Conservation (phyloP, 345 rosid genomes). For the Populus tremula region DNA sequence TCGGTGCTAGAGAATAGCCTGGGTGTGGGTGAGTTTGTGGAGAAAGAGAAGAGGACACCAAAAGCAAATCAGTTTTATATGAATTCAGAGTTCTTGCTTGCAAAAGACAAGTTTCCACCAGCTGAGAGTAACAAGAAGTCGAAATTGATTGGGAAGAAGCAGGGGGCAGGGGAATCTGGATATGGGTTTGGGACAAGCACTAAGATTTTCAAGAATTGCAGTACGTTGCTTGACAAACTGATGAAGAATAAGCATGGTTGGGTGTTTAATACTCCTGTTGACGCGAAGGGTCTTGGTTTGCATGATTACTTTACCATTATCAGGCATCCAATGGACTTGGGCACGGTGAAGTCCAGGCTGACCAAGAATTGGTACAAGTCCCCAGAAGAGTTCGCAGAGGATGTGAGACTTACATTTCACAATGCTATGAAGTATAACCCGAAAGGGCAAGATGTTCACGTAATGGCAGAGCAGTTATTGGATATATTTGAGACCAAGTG, state of each 20-base stretch:
- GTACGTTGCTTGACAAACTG: constrained; percentile 74
- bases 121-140: constrained; percentile 94
- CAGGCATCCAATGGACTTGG: constrained; percentile 95
- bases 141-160: constrained; percentile 71
- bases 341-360: constrained; percentile 71
- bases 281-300: constrained; percentile 70
- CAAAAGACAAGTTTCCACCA: constrained; percentile 94
- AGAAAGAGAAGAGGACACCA: constrained; percentile 96
- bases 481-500: constrained; percentile 85
- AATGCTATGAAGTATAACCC: constrained; percentile 98
- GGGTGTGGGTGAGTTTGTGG: constrained; percentile 59
- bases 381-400: constrained; percentile 89
- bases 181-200: constrained; percentile 53
- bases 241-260: constrained; percentile 97
- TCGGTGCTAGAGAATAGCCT: constrained; percentile 70
- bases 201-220: constrained; percentile 69
- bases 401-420: constrained; percentile 93
- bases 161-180: constrained; percentile 54
- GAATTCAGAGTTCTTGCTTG: constrained; percentile 92
- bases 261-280: constrained; percentile 95
- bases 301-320: constrained; percentile 80
- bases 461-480: constrained; percentile 74
- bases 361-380: constrained; percentile 81
- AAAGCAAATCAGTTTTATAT: constrained; percentile 94
- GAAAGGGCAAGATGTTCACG: constrained; percentile 90